Conservation (phyloP, 2,329 filamentous ascomycete genomes). For the Paracamarosporium sp. region DNA sequence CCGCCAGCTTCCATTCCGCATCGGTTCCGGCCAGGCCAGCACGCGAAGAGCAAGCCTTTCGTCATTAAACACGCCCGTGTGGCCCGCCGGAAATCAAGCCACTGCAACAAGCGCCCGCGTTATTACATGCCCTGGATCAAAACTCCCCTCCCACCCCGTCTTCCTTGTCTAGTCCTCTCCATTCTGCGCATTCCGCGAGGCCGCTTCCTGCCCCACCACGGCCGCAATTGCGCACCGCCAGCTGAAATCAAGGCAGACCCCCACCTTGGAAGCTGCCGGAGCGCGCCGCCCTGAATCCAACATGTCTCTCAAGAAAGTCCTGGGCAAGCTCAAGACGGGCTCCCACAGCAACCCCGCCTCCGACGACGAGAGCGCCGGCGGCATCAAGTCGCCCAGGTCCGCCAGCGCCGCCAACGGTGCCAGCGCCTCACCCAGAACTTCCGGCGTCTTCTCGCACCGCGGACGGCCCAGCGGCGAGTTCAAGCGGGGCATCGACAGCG, state of each 20-base stretch:
- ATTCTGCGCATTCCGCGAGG: not conserved
- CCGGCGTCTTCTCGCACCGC: conserved; percentile 33
- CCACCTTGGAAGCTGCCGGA: not conserved
- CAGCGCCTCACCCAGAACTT: conserved; percentile 35
- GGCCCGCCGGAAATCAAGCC: not conserved
- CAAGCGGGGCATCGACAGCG: conserved; percentile 36
- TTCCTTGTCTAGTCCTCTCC: not conserved
- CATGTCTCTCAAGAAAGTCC: conserved; percentile 55
- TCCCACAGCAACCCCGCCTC: conserved; percentile 38
- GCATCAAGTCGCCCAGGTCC: conserved; percentile 36
- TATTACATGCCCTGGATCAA: not conserved
- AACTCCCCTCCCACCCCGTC: not conserved
- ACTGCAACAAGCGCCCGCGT: not conserved
- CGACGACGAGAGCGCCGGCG: conserved; percentile 39
- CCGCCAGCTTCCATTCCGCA: not conserved
- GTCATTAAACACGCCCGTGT: conserved; percentile 1
- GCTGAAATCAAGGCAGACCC: not conserved
- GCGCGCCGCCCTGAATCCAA: conserved; percentile 10
- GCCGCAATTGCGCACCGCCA: conserved; percentile 7
- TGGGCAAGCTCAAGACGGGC: conserved; percentile 51
- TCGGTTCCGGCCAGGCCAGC: conserved; percentile 9
- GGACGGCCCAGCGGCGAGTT: conserved; percentile 42
- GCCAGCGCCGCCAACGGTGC: conserved; percentile 24
- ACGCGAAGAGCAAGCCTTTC: not conserved
- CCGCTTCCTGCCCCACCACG: conserved; percentile 1